Evolutionary conservation across 1,284 basidiomycete species (phyloP).

Genomic region (Ceratobasidium sp.): DNA sequence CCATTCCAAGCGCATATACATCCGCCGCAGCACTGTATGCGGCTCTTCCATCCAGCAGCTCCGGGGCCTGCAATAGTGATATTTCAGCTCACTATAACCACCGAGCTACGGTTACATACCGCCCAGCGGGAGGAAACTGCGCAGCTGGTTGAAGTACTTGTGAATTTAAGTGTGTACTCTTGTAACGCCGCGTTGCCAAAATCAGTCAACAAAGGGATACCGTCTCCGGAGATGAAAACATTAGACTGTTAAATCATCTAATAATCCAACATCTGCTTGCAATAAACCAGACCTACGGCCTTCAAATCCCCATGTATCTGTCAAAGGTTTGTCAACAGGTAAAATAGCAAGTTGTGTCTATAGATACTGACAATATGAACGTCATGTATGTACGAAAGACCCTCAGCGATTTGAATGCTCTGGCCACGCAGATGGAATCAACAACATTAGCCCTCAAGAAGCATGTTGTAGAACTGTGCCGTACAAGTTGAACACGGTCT

Average conservation of each 20-base stretch:
- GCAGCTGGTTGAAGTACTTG: background rate
- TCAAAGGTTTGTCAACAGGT: background rate
- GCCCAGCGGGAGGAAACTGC: background rate
- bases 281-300: background rate
- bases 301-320: conserved; percentile 35
- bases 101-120: background rate
- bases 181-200: conserved; percentile 3
- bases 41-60: background rate
- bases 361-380: background rate
- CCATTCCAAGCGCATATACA: conserved; percentile 26
- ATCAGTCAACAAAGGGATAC: background rate
- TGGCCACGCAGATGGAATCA: background rate
- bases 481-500: background rate
- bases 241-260: background rate
- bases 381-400: conserved; percentile 8
- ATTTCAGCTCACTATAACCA: background rate
- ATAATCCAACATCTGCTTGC: background rate
- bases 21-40: conserved; percentile 6
- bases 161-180: background rate
- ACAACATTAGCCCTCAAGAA: no score
- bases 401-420: background rate
- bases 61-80: background rate
- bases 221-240: background rate
- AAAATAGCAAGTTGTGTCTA: background rate
- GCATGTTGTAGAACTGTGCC: background rate